Percentiles rank a stretch among this genome's conserved stretches.
phyloP scores from a whole-genome alignment of 768 basidiomycete species.

The Epithele typhae region DNA sequence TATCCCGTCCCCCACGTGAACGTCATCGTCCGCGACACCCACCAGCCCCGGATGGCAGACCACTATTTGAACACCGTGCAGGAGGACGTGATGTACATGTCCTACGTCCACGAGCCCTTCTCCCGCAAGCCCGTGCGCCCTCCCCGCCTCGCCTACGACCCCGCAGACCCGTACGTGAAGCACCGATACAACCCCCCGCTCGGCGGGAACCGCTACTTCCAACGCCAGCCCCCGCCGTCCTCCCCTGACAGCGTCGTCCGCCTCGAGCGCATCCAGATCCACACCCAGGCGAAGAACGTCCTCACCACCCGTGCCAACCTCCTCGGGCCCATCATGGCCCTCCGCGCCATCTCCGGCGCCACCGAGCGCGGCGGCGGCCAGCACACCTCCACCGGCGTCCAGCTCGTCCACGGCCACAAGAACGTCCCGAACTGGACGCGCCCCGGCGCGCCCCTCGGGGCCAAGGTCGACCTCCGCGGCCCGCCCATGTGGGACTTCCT shows the following conservation, averaged over 20 bases:
- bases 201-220: conserved; percentile 64
- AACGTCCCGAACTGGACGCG: conserved; percentile 80
- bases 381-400: conserved; percentile 67
- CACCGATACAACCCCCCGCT: conserved; percentile 72
- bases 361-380: conserved; percentile 68
- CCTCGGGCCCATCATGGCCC: conserved; percentile 80
- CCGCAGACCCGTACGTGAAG: conserved; percentile 76
- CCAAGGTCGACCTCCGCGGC: conserved; percentile 87
- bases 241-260: conserved; percentile 63
- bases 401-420: conserved; percentile 68
- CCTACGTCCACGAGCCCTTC: conserved; percentile 73
- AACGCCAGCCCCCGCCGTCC: conserved; percentile 63
- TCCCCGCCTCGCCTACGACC: conserved; percentile 69
- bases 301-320: conserved; percentile 66
- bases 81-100: conserved; percentile 93
- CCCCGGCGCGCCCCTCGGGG: conserved; percentile 76
- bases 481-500: conserved; percentile 95
- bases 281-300: conserved; percentile 83
- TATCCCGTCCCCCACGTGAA: conserved; percentile 72
- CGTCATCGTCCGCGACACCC: conserved; percentile 63
- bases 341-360: conserved; percentile 86
- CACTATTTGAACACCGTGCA: conserved; percentile 83
- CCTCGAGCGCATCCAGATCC: conserved; percentile 82
- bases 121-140: conserved; percentile 48
- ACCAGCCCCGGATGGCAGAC: conserved; percentile 67